Base-by-base conservation (phyloP, 257 asterid genomes). In the Rauvolfia tetraphylla region DNA sequence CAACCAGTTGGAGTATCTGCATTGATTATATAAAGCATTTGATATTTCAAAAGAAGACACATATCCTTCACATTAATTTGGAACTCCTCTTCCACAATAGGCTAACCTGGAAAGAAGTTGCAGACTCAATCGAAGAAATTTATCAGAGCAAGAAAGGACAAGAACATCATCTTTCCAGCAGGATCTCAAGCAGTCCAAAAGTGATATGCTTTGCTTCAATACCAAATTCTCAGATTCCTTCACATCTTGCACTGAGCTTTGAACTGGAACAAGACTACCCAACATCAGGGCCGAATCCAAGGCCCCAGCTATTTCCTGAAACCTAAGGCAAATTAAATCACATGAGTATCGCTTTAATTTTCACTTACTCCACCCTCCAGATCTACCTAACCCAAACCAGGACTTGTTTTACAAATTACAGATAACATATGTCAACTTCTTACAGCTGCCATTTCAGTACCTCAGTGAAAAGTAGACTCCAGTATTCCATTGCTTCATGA, bases 281-380 rank as follows among this genome's bases (percentile, higher is more conserved):
- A 78, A 86, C 87, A 76, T 75, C 72, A 95, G 97, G 66, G 92
- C 90, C 79, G 98, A 90, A 90, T 95, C 99, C 90, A 95, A 81
- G 83, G 92, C 88, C 81, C 98, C 97, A 11, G 98, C 99, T 75
- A 95, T 93, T 87, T 95, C 98, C 92, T 92, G 99, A 86, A 95
- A 95, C 88, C 98, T 93, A 88, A 85, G 84, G 83, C 77, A 77
- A 46, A 73, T 53, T 70, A 82, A 85, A 74, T 68, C 78, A 46
- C 53, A 67, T 74, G 77, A 78, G 80, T 77, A 73, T 75, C 68
- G 75, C 61, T 44, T 73, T 76, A 51, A 67, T 81, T 54, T 76
- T 20, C 76, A 48, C 17, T 61, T 25, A 29, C 29, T 59, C 41
- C 25, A 25, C 18, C 31, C 57, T 31, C 51, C 48, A 29, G 61